Conservation (phyloP, 306 rosid species). For the Cicer cuneatum region DNA sequence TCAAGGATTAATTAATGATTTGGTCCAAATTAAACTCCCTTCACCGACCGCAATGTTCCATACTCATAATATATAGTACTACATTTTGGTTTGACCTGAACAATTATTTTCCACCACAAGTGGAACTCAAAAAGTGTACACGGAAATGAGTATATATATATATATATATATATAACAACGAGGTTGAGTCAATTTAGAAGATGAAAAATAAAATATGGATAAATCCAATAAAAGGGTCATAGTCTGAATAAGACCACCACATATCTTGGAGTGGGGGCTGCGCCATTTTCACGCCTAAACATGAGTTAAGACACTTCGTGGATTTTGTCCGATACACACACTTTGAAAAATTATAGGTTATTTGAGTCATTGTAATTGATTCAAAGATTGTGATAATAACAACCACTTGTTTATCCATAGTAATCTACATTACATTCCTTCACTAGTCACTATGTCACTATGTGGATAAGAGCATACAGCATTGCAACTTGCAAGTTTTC, state of each 20-base stretch:
- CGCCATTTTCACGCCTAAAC: constrained; percentile 46
- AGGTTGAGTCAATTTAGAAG: constrained; percentile 13
- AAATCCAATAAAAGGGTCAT: constrained; percentile 19
- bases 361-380: not conserved
- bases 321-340: constrained; percentile 10
- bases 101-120: constrained; percentile 50
- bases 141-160: not conserved
- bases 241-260: constrained; percentile 49
- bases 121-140: constrained; percentile 48
- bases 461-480: constrained; percentile 30
- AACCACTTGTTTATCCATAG: constrained; percentile 42
- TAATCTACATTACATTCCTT: not conserved
- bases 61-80: not conserved
- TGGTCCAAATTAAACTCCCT: too few species aligned
- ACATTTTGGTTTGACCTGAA: constrained; percentile 33
- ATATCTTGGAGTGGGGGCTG: constrained; percentile 39
- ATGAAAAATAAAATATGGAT: constrained; percentile 29
- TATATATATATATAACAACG: not conserved
- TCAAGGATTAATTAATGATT: too few species aligned
- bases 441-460: constrained; percentile 8
- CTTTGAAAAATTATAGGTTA: not conserved
- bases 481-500: not conserved
- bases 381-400: constrained; percentile 55
- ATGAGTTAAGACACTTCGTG: constrained; percentile 32
- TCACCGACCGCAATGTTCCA: too few species aligned